Evolutionary conservation across 2,329 filamentous ascomycete genomes (phyloP).

Genomic region (Hypocreales sp.): DNA sequence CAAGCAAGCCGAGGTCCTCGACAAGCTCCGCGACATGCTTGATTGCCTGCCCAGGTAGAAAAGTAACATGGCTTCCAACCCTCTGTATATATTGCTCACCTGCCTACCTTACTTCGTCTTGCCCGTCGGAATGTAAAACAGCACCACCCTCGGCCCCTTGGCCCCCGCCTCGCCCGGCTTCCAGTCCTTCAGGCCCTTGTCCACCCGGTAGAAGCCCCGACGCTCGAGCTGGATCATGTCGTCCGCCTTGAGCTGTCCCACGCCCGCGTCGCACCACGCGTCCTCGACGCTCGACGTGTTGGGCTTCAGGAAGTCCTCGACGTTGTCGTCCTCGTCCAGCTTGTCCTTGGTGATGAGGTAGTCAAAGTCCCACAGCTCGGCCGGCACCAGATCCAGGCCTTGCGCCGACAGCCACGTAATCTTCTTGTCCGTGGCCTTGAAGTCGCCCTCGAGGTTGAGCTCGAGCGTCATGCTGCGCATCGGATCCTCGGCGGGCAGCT

Average conservation of each 20-base stretch:
- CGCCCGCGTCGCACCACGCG: constrained; percentile 68
- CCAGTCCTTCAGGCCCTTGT: constrained; percentile 42
- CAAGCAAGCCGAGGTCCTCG: constrained; percentile 14
- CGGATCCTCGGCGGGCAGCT: constrained; percentile 39
- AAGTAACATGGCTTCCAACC: too few relatives aligned
- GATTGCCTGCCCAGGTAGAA: too few relatives aligned
- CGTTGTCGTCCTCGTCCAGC: constrained; percentile 70
- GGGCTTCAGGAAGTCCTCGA: constrained; percentile 71
- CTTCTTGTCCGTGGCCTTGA: constrained; percentile 94
- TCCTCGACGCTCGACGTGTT: constrained; percentile 60
- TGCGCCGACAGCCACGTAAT: constrained; percentile 79
- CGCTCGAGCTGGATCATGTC: constrained; percentile 94
- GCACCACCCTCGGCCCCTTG: constrained; percentile 32
- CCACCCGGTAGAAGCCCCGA: constrained; percentile 81
- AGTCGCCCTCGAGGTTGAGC: constrained; percentile 82
- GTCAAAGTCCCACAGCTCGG: constrained; percentile 88
- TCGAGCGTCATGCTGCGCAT: constrained; percentile 64
- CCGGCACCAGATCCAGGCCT: constrained; percentile 59
- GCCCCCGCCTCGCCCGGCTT: constrained; percentile 31
- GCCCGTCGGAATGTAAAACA: constrained; percentile 44
- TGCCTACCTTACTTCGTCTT: constrained; percentile 10
- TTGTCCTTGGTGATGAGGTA: constrained; percentile 93
- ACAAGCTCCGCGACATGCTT: constrained; percentile 10
- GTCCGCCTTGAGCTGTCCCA: constrained; percentile 62
- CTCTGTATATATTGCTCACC: too few relatives aligned